Conservation (phyloP, 441 rosid genomes). For the Gossypium trilobum region DNA sequence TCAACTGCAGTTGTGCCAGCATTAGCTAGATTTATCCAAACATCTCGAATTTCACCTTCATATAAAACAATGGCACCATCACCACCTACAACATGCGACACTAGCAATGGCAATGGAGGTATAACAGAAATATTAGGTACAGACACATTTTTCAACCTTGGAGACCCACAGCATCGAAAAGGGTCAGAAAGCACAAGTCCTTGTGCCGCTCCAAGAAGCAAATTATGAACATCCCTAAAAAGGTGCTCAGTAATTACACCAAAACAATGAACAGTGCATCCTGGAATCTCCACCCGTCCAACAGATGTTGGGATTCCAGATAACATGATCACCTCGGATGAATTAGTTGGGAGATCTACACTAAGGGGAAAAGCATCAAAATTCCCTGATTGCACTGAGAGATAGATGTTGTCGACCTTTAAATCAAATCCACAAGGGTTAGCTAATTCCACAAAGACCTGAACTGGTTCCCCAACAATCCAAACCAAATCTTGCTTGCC, state of each 20-base stretch:
- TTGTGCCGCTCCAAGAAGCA: slow-evolving; percentile 92
- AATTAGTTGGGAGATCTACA: slow-evolving; percentile 78
- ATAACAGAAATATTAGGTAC: slow-evolving; percentile 79
- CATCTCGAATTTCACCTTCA: slow-evolving; percentile 88
- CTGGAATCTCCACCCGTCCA: slow-evolving; percentile 69
- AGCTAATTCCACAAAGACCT: slow-evolving; percentile 94
- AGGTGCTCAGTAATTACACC: slow-evolving; percentile 91
- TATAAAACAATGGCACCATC: slow-evolving; percentile 81
- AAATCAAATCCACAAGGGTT: slow-evolving; percentile 92
- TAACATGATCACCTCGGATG: slow-evolving; percentile 86
- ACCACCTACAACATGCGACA: slow-evolving; percentile 77
- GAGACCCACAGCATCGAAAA: slow-evolving; percentile 85
- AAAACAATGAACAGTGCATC: slow-evolving; percentile 88
- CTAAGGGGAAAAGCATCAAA: slow-evolving; percentile 90
- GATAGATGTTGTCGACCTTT: slow-evolving; percentile 84
- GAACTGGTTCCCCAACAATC: slow-evolving; percentile 95
- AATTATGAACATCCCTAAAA: slow-evolving; percentile 85
- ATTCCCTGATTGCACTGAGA: slow-evolving; percentile 69
- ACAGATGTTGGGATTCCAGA: slow-evolving; percentile 87
- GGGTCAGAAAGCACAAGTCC: slow-evolving; percentile 98
- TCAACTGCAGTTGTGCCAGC: slow-evolving; percentile 91
- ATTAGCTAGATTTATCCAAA: slow-evolving; percentile 78
- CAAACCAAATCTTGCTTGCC: slow-evolving; percentile 78
- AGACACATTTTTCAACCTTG: slow-evolving; percentile 59
- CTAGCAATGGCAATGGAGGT: slow-evolving; percentile 68